These are phyloP conservation scores for Puccinia hordei DNA, from an alignment of 1,284 basidiomycete species.

Conservation along the genomic window DNA sequence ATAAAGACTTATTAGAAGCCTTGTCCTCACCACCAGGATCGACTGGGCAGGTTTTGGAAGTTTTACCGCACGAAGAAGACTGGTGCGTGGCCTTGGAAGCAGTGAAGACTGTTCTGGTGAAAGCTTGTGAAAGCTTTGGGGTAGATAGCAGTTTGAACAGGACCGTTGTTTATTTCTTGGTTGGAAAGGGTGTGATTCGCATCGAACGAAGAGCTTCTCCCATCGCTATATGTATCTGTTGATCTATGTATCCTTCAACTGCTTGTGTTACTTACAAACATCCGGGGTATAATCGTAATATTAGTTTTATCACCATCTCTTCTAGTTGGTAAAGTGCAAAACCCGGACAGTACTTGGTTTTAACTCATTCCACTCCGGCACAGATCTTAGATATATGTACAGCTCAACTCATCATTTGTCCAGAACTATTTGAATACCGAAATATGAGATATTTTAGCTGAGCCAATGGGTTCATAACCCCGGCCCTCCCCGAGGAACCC, in stretches of 20 bases:
- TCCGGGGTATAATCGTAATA: neutral
- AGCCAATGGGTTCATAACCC: too few species aligned
- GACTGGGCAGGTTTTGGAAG: conserved; percentile 13
- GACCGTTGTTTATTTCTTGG: conserved; percentile 48
- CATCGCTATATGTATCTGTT: conserved; percentile 47
- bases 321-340: too few species aligned
- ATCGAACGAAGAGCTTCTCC: conserved; percentile 46
- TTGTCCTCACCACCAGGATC: conserved; percentile 9
- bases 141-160: conserved; percentile 26
- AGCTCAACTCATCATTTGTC: too few species aligned
- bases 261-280: neutral
- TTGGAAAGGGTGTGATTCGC: conserved; percentile 41
- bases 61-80: conserved; percentile 23
- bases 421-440: too few species aligned
- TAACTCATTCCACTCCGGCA: too few species aligned
- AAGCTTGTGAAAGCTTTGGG: conserved; percentile 9
- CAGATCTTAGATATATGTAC: too few species aligned
- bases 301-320: neutral
- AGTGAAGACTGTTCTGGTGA: conserved; percentile 18
- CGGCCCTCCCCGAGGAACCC: too few species aligned
- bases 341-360: too few species aligned
- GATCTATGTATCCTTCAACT: neutral
- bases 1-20: conserved; percentile 31
- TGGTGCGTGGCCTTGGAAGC: conserved; percentile 44
- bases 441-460: too few species aligned